These are phyloP conservation scores for Lenwebbia sp. DNA, from an alignment of 345 rosid genomes.

Conservation along the genomic window DNA sequence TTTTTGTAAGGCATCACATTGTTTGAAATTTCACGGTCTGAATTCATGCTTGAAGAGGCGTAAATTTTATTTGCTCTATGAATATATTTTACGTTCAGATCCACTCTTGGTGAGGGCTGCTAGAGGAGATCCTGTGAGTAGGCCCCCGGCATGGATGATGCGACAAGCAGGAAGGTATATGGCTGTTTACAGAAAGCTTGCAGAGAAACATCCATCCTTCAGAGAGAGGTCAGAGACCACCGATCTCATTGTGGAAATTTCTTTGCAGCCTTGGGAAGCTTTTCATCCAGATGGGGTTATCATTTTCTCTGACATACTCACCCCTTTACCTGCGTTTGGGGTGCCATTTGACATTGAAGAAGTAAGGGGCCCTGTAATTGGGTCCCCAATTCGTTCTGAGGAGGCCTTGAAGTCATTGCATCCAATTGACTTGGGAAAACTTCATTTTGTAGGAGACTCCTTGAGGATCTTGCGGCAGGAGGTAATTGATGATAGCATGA, in stretches of 20 bases:
- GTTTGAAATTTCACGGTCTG: background rate
- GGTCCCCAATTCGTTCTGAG: constrained; percentile 61
- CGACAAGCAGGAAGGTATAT: constrained; percentile 98
- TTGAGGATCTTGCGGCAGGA: constrained; percentile 63
- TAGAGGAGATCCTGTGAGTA: constrained; percentile 56
- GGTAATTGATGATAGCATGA: constrained; percentile 25
- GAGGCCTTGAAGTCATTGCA: constrained; percentile 61
- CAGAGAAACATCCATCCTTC: constrained; percentile 88
- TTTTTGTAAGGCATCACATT: background rate
- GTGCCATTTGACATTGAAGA: constrained; percentile 97
- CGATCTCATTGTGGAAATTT: constrained; percentile 86
- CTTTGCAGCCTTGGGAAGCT: constrained; percentile 95
- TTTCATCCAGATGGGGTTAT: constrained; percentile 88
- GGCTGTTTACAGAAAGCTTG: constrained; percentile 94
- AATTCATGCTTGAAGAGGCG: background rate
- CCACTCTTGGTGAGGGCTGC: constrained; percentile 90
- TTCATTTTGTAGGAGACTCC: constrained; percentile 67
- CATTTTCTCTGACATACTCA: constrained; percentile 90
- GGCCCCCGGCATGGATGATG: constrained; percentile 99
- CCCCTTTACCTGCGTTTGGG: constrained; percentile 87
- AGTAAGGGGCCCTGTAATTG: constrained; percentile 74
- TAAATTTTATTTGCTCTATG: background rate
- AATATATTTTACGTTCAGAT: constrained; percentile 29
- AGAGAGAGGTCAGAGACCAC: constrained; percentile 92
- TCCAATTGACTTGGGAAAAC: constrained; percentile 66